phyloP scores from a whole-genome alignment of 2,329 filamentous ascomycete species.

The Calonectria pteridis region DNA sequence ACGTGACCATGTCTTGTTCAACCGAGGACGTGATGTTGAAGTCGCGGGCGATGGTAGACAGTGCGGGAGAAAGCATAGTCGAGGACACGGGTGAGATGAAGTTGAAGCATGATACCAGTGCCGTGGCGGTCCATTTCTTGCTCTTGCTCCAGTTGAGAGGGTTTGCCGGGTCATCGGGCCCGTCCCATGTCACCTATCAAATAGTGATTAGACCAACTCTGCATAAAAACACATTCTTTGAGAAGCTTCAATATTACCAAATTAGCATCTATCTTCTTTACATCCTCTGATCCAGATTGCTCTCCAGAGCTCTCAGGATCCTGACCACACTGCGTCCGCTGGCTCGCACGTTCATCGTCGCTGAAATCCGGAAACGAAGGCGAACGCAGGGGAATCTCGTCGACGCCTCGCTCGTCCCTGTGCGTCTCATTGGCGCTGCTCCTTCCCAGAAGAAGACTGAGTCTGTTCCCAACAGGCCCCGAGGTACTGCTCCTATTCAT shows the following conservation, averaged over 20 bases:
- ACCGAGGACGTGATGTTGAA: slow-evolving; percentile 58
- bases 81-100: slow-evolving; percentile 70
- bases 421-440: background rate
- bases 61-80: slow-evolving; percentile 62
- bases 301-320: background rate
- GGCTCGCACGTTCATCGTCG: background rate
- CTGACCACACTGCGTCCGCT: background rate
- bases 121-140: slow-evolving; percentile 51
- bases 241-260: background rate
- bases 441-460: background rate
- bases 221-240: background rate
- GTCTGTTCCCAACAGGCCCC: background rate
- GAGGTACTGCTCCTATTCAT: background rate
- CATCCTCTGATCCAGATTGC: background rate
- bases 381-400: background rate
- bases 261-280: background rate
- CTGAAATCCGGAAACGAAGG: background rate
- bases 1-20: slow-evolving; percentile 65
- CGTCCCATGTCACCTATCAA: slow-evolving; percentile 57
- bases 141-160: slow-evolving; percentile 60
- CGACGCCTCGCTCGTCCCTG: background rate
- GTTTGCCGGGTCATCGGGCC: slow-evolving; percentile 55
- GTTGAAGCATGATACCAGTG: slow-evolving; percentile 56
- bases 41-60: slow-evolving; percentile 58
- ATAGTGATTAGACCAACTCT: background rate